These are phyloP conservation scores for Pisolithus orientalis DNA, from an alignment of 768 basidiomycete species.

Conservation along the genomic window DNA sequence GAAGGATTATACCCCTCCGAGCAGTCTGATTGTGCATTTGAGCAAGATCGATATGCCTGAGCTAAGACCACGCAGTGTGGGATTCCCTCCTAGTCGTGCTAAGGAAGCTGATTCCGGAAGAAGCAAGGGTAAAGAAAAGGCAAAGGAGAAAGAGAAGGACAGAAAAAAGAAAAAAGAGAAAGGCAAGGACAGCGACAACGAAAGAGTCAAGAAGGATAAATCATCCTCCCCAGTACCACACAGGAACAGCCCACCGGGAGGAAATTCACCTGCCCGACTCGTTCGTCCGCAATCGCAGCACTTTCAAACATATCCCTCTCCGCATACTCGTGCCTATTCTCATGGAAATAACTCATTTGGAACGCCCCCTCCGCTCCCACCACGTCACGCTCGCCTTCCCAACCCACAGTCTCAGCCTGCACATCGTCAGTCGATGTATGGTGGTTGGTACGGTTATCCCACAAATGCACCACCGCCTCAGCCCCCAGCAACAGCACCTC, in stretches of 20 bases:
- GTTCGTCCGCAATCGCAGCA: constrained; percentile 4
- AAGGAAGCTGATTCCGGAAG: constrained; percentile 16
- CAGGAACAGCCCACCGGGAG: not conserved
- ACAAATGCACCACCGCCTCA: not conserved
- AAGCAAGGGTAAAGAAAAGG: constrained; percentile 30
- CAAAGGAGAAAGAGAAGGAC: constrained; percentile 39
- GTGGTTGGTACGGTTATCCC: constrained; percentile 1
- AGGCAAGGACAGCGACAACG: too few relatives aligned
- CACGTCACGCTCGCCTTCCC: not conserved
- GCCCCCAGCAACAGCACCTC: not conserved
- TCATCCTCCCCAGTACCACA: not conserved
- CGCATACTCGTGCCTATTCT: too few relatives aligned
- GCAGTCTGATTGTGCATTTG: constrained; percentile 62
- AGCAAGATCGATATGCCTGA: constrained; percentile 89
- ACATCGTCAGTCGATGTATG: constrained; percentile 17
- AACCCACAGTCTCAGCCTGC: not conserved
- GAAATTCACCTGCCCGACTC: not conserved
- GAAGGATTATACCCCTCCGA: constrained; percentile 53
- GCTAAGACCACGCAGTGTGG: constrained; percentile 44
- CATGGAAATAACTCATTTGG: too few relatives aligned
- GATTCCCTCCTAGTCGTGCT: constrained; percentile 6
- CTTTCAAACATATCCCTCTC: not conserved
- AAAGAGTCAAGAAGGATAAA: not conserved
- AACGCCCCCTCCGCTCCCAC: not conserved
- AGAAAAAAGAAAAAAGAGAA: constrained; percentile 3